phyloP scores from a whole-genome alignment of 768 basidiomycete genomes.

The Tulasnella sp. region DNA sequence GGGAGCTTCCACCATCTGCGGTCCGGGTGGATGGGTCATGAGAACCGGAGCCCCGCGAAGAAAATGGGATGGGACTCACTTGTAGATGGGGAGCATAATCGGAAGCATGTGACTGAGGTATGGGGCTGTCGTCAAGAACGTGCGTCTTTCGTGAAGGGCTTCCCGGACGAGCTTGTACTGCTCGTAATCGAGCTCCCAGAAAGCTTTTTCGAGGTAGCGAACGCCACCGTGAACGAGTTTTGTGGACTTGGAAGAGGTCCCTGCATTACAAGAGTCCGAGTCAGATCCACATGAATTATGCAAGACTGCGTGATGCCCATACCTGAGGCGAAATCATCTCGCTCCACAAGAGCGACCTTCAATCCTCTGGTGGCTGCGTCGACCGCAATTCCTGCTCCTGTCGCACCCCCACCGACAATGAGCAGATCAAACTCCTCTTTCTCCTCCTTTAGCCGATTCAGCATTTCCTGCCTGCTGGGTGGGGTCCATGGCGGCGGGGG shows the following conservation, averaged over 20 bases:
- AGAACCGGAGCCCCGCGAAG: slow-evolving; percentile 7
- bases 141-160: slow-evolving; percentile 85
- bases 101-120: slow-evolving; percentile 91
- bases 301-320: slow-evolving; percentile 33
- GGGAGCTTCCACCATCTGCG: slow-evolving; percentile 91
- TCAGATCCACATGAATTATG: background rate
- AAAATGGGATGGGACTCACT: slow-evolving; percentile 46
- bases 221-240: slow-evolving; percentile 99
- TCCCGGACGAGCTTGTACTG: slow-evolving; percentile 96
- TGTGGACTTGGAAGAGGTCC: slow-evolving; percentile 94
- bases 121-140: slow-evolving; percentile 93
- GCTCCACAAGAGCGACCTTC: slow-evolving; percentile 88
- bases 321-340: slow-evolving; percentile 90
- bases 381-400: slow-evolving; percentile 92
- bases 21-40: background rate
- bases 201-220: slow-evolving; percentile 93
- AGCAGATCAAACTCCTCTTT: slow-evolving; percentile 68
- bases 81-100: slow-evolving; percentile 97
- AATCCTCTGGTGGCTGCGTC: slow-evolving; percentile 91
- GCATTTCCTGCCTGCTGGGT: slow-evolving; percentile 26
- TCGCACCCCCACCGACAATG: slow-evolving; percentile 91
- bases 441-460: slow-evolving; percentile 23
- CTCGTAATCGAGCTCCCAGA: slow-evolving; percentile 92
- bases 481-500: slow-evolving; percentile 31
- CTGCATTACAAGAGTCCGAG: slow-evolving; percentile 41